Evolutionary conservation across 2,329 filamentous ascomycete species (phyloP), one percentile per base, ranked within the genome.

Genomic region (Aureobasidium zeae): DNA sequence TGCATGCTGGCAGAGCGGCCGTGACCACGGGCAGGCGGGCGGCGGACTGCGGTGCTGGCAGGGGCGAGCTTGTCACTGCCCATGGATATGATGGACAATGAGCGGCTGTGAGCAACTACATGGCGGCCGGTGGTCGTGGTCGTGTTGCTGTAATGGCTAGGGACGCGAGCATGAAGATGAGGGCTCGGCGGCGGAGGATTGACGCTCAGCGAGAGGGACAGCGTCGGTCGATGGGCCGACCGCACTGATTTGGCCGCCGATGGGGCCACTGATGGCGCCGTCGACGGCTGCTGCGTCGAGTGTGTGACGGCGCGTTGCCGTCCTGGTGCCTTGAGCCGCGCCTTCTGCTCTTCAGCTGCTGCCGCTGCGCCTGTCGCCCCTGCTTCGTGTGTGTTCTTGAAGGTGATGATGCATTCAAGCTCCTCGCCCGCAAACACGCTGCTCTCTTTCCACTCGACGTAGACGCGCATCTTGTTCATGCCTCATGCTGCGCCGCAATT

Each of bases 361-460:
- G 43, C 55, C 57, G 49, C 57, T 52, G 47, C 50, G n/a, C 58
- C 56, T 57, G 49, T 57, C 53, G 47, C 50, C 12, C 58, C 56
- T 16, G 77, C 73, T 50, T 57, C 63, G 21, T 74, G 69, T 37
- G 88, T 74, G 62, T 98, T 98, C 66, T 83, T 89, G 68, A 98
- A 98, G 38, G 86, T 95, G 63, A 98, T 94, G 53, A 81, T 87
- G 66, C 91, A 96, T 67, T 88, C 85, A 58, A 96, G 77, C 59
- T 94, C 83, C 71, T 98, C 91, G 64, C 91, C 91, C 46, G 91
- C 86, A 67, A 96, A 98, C 56, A 98, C 86, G 49, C 85, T 88
- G 63, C 89, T 81, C 60, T 94, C 85, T 63, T 86, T 83, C 84
- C 89, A 98, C 68, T 82, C 81, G 63, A 98, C 86, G 63, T 89